A percentile compares a stretch with the other conserved stretches of the same genome.
These are phyloP conservation scores for Amorphotheca resinae DNA, from an alignment of 495 filamentous ascomycete genomes.

Conservation along the genomic window DNA sequence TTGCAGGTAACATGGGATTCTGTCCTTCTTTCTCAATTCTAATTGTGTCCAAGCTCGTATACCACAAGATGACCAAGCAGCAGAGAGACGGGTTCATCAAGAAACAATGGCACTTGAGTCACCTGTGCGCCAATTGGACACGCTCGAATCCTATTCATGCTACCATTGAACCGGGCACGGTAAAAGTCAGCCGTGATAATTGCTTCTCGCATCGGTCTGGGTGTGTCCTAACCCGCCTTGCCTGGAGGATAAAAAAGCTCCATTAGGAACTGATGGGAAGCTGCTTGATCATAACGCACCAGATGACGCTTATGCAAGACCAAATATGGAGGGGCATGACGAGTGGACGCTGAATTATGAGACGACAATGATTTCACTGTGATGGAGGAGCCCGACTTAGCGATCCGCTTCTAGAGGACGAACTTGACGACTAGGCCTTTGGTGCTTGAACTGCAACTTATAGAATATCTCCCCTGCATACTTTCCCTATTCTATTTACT, in stretches of 20 bases:
- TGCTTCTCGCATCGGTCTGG: conserved; percentile 19
- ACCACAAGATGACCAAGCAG: conserved; percentile 17
- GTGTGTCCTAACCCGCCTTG: conserved; percentile 23
- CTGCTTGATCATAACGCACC: no score
- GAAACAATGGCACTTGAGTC: conserved; percentile 23
- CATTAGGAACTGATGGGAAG: conserved; percentile 8
- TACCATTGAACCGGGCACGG: conserved; percentile 19
- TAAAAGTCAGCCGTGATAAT: conserved; percentile 22
- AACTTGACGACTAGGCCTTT: no score
- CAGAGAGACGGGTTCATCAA: conserved; percentile 24
- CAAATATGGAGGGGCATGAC: no score
- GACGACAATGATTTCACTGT: no score
- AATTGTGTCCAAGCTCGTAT: conserved; percentile 20
- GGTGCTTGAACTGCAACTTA: no score
- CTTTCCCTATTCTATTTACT: no score
- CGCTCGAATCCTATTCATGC: conserved; percentile 25
- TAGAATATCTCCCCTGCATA: no score
- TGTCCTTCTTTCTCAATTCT: conserved; percentile 11
- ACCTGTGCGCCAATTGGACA: conserved; percentile 29
- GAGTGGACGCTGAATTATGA: no score
- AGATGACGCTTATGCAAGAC: no score
- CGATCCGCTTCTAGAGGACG: no score
- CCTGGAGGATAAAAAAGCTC: conserved; percentile 21
- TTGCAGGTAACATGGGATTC: no score
- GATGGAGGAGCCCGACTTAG: no score